These are phyloP conservation scores for Kodamaea anthophila DNA, from an alignment of 1,139 yeast genomes.

Conservation along the genomic window DNA sequence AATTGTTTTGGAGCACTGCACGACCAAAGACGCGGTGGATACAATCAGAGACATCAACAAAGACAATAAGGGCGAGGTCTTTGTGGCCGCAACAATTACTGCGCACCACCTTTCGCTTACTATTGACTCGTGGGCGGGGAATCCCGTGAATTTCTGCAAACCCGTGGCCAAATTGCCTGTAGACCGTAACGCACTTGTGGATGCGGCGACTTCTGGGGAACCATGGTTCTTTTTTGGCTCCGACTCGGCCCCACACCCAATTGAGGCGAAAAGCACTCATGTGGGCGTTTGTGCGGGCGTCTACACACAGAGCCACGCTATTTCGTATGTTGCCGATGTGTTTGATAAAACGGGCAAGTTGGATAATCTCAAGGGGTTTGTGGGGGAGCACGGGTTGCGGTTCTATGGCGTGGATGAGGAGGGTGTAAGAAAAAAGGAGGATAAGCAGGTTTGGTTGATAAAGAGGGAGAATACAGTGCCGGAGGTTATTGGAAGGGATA, in stretches of 20 bases:
- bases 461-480: constrained; percentile 53
- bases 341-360: constrained; percentile 65
- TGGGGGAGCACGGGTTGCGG: constrained; percentile 60
- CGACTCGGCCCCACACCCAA: constrained; percentile 95
- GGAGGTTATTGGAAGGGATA: constrained; percentile 43
- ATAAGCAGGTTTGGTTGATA: constrained; percentile 39
- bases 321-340: constrained; percentile 80
- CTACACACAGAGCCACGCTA: constrained; percentile 78
- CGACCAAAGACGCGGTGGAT: constrained; percentile 82
- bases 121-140: constrained; percentile 95
- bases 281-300: constrained; percentile 96
- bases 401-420: constrained; percentile 50
- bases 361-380: constrained; percentile 66
- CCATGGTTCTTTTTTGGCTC: constrained; percentile 95
- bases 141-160: constrained; percentile 90
- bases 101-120: constrained; percentile 90
- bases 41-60: constrained; percentile 66
- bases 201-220: constrained; percentile 88
- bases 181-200: constrained; percentile 72
- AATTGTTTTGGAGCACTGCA: constrained; percentile 91
- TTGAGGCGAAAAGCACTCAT: constrained; percentile 68
- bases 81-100: constrained; percentile 87
- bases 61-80: constrained; percentile 36
- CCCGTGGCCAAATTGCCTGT: constrained; percentile 94
- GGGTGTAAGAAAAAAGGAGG: constrained; percentile 40